These are phyloP conservation scores for Penicillium sp. DNA, from an alignment of 2,329 filamentous ascomycete genomes.

Conservation along the genomic window DNA sequence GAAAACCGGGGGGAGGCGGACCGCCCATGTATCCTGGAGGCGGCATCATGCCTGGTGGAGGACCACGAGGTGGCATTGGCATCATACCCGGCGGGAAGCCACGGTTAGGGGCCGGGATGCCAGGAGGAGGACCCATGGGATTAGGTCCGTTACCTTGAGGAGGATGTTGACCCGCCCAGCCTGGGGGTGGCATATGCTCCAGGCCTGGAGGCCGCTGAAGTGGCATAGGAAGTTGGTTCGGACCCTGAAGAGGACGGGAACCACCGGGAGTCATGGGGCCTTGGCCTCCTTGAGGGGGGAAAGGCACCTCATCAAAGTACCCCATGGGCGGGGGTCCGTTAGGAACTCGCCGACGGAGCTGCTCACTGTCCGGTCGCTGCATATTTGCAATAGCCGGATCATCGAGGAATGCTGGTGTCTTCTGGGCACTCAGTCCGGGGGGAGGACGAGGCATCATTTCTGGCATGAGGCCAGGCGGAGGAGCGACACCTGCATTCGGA, in stretches of 20 bases:
- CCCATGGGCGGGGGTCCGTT: slow-evolving; percentile 40
- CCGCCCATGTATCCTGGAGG: slow-evolving; percentile 50
- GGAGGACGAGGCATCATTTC: slow-evolving; percentile 39
- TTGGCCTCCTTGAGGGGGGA: slow-evolving; percentile 38
- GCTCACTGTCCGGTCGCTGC: slow-evolving; percentile 41
- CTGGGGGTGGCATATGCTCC: slow-evolving; percentile 45
- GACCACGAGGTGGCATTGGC: slow-evolving; percentile 40
- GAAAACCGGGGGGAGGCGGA: slow-evolving; percentile 42
- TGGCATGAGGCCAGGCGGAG: slow-evolving; percentile 39
- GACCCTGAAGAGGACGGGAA: slow-evolving; percentile 35
- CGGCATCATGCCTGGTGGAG: slow-evolving; percentile 49
- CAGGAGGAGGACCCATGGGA: slow-evolving; percentile 42
- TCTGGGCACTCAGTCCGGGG: slow-evolving; percentile 39
- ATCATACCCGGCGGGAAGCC: slow-evolving; percentile 41
- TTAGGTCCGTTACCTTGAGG: slow-evolving; percentile 37
- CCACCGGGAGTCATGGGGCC: slow-evolving; percentile 39
- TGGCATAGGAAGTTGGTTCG: slow-evolving; percentile 39
- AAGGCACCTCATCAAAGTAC: slow-evolving; percentile 47
- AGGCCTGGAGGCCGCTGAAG: slow-evolving; percentile 49
- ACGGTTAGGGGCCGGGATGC: slow-evolving; percentile 40
- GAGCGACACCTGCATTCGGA: slow-evolving; percentile 32
- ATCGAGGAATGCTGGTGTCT: slow-evolving; percentile 43
- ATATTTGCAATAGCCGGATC: slow-evolving; percentile 48
- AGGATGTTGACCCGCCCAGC: slow-evolving; percentile 41
- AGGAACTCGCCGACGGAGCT: slow-evolving; percentile 40